Evolutionary conservation across 2,329 filamentous ascomycete species (phyloP), one percentile per base, ranked within the genome.

Genomic region (Geosmithia flava): DNA sequence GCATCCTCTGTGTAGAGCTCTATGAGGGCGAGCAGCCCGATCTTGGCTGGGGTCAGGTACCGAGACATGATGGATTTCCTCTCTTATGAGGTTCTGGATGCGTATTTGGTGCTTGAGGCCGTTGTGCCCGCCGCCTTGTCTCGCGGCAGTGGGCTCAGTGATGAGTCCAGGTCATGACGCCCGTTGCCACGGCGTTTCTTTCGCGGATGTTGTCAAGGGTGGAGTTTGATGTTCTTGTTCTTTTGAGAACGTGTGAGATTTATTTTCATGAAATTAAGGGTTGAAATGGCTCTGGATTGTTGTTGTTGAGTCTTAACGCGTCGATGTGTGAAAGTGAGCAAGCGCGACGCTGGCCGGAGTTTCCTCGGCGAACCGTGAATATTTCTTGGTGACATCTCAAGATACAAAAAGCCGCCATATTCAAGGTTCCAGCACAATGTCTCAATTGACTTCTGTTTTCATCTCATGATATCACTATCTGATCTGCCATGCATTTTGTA

Each of bases 11-110:
- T 79, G 65, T 98, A 97, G 48, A 96, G 74, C 56, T 88, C 80
- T 47, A 93, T 76, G 47, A 98, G 76, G 48, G 81, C 79, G 48
- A 97, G 75, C 20, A 96, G 74, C 58, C 85, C 83, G 55, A 97
- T 78, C 62, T 93, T 95, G 55, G 87, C 83, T 13, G 91, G 87
- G n/a, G 87, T 95, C 44, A 97, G 75, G 63, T 85, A 95, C 49
- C 85, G 84, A 57, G 83, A 77, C 83, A 91, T 94, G 47, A 16
- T 45, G 44, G 6, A 13, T 37, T 11, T 13, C 33, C 15, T 37
- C 33, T 37, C 41, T 42, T 11, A 42, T 6, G 10, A 13, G 33
- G 6, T 11, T 16, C 11, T 13, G 11, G 10, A 16, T 16, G 15
- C 33, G 33, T 37, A 47, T 42, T n/a, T 10, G 19, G 46, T 41